These are phyloP conservation scores for Selaginella moellendorffii DNA, from an alignment of 75 land plant genomes.

Conservation along the genomic window DNA sequence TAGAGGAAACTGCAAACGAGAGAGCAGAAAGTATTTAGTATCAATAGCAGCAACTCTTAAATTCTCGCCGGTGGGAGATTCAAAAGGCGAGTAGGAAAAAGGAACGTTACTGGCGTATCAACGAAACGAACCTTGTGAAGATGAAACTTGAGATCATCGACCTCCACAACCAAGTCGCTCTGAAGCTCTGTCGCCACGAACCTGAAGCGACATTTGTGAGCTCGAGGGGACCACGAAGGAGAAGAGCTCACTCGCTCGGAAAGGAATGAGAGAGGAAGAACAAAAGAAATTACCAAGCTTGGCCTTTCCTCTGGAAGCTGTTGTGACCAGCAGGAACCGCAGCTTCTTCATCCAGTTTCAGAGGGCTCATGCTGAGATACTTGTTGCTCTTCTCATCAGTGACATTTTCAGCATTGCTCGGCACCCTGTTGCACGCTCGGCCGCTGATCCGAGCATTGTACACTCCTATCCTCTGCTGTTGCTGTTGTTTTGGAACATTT, in stretches of 20 bases:
- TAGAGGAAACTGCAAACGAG: constrained; percentile 44
- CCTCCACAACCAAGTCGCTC: constrained; percentile 6
- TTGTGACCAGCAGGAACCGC: not conserved
- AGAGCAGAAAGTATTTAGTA: not conserved
- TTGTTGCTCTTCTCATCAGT: not conserved
- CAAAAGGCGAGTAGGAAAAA: not conserved
- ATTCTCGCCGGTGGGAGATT: not conserved
- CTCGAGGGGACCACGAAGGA: not conserved
- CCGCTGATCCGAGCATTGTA: not conserved
- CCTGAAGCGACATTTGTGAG: not conserved
- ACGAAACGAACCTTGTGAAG: constrained; percentile 5
- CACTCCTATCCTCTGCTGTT: not conserved
- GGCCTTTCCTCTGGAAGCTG: not conserved
- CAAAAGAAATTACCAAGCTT: not conserved
- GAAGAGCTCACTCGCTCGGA: not conserved
- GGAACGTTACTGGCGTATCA: not conserved
- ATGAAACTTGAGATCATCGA: constrained; percentile 2
- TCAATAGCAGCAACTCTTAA: not conserved
- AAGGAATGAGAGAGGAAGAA: not conserved
- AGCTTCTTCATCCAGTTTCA: not conserved
- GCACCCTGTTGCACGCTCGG: not conserved
- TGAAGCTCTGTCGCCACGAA: constrained; percentile 8
- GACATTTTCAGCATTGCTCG: not conserved
- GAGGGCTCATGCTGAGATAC: not conserved
- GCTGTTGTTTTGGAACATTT: not conserved